Base-by-base conservation (phyloP, 768 basidiomycete species). In the Kwoniella sp. region DNA sequence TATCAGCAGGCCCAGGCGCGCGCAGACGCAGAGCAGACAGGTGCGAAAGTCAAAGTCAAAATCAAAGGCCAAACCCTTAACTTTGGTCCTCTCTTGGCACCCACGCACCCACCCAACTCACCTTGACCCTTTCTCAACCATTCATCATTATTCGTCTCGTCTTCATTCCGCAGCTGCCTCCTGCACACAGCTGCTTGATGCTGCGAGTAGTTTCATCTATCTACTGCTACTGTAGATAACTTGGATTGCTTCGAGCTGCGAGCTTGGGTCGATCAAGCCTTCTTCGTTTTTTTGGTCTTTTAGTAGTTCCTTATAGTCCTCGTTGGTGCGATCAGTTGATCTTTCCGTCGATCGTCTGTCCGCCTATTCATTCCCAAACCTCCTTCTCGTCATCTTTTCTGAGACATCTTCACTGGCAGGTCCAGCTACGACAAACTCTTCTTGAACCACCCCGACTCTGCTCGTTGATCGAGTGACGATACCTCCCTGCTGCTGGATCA, bases 331-430 rank as follows among this genome's bases (percentile, higher is more conserved):
- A 34, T 9, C n/a, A n/a, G n/a, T n/a, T n/a, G n/a, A 45, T 17
- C 15, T 11, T 17, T 45, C 41, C 15, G 15, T 45, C 17, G 8
- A 8, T 3, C 41, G 11, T 5, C 5, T 34, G 20, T 17, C 41
- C 41, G 20, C 20, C 34, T 37, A 37, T 37, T 37, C 7, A 45
- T 17, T 45, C 41, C n/a, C n/a, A n/a, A 45, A 11, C 15, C 41
- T 17, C 20, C 41, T 7, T 45, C 5, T 45, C 41, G 9, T 20
- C 41, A 45, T 37, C 34, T 13, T 45, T 17, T 45, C 41, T 17
- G 41, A 45, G 41, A 45, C 41, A 45, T 45, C 41, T 45, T 17
- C 41, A 45, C 41, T 45, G 41, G 41, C 41, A 45, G 41, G 41
- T 45, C 41, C 41, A 45, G 41, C 17, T 3, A 45, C 41, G 41